Conservation (phyloP, 768 basidiomycete species). For the Trametes maxima region DNA sequence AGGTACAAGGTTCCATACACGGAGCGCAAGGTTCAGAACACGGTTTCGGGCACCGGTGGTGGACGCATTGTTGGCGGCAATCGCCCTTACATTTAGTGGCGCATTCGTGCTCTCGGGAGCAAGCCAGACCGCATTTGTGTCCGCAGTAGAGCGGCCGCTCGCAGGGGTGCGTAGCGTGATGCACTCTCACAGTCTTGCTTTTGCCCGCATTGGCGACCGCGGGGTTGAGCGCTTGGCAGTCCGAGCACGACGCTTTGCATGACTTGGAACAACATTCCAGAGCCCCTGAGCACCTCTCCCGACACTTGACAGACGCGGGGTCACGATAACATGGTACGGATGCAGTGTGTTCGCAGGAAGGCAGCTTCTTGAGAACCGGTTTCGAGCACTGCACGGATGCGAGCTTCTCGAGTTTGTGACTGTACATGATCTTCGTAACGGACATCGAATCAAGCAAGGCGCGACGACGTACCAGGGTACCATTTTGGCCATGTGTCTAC, state of each 20-base stretch:
- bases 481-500: constrained; percentile 49
- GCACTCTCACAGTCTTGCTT: constrained; percentile 7
- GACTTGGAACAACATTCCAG: constrained; percentile 33
- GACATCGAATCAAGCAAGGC: not conserved
- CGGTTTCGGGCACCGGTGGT: constrained; percentile 32
- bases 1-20: constrained; percentile 39
- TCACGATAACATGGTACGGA: constrained; percentile 24
- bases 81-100: constrained; percentile 29
- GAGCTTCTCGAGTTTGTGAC: constrained; percentile 30
- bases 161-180: constrained; percentile 36
- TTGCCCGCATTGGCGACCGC: not conserved
- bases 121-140: constrained; percentile 34
- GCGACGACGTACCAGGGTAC: constrained; percentile 33
- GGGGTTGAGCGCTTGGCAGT: constrained; percentile 32
- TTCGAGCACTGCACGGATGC: constrained; percentile 28
- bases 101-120: constrained; percentile 34
- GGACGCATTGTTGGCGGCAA: constrained; percentile 34
- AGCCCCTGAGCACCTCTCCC: constrained; percentile 27
- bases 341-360: constrained; percentile 35
- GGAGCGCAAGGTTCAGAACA: constrained; percentile 38
- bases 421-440: constrained; percentile 7
- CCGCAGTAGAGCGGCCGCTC: constrained; percentile 36
- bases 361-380: constrained; percentile 31
- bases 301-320: constrained; percentile 26
- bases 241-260: constrained; percentile 35